A percentile compares a stretch with the other conserved stretches of the same genome.
These are phyloP conservation scores for Corynascus novoguineensis DNA, from an alignment of 495 filamentous ascomycete species.

Conservation along the genomic window DNA sequence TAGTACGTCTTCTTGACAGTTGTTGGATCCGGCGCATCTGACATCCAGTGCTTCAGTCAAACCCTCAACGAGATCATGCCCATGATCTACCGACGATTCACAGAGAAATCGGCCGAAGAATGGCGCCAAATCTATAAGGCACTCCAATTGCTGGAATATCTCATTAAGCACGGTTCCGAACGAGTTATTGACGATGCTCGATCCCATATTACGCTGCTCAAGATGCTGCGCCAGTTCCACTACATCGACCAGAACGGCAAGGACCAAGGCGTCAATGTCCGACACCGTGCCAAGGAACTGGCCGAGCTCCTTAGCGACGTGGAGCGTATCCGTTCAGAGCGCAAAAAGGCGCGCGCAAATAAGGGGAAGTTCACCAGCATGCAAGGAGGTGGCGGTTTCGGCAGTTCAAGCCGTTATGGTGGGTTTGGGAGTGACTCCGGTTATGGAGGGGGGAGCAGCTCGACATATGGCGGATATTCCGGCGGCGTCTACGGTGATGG, in stretches of 20 bases:
- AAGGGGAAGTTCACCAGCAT: constrained; percentile 93
- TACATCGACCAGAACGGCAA: constrained; percentile 95
- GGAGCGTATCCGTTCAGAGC: constrained; percentile 81
- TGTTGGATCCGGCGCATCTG: background rate
- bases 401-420: constrained; percentile 62
- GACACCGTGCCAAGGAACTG: constrained; percentile 92
- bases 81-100: constrained; percentile 99
- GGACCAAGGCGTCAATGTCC: constrained; percentile 96
- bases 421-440: constrained; percentile 79
- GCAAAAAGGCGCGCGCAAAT: constrained; percentile 87
- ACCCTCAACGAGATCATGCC: constrained; percentile 99
- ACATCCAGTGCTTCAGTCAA: constrained; percentile 54
- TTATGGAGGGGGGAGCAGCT: constrained; percentile 54
- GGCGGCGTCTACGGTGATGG: constrained; percentile 91
- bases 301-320: constrained; percentile 91
- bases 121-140: constrained; percentile 99
- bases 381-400: constrained; percentile 62
- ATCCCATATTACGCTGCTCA: constrained; percentile 87
- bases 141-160: constrained; percentile 92
- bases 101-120: constrained; percentile 95
- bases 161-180: constrained; percentile 97
- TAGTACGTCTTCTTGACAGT: constrained; percentile 67
- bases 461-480: constrained; percentile 75
- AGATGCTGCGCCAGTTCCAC: constrained; percentile 99
- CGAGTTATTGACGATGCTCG: constrained; percentile 96